Evolutionary conservation across 129 eudicot species (phyloP).

Genomic region (Escallonia herrerae): DNA sequence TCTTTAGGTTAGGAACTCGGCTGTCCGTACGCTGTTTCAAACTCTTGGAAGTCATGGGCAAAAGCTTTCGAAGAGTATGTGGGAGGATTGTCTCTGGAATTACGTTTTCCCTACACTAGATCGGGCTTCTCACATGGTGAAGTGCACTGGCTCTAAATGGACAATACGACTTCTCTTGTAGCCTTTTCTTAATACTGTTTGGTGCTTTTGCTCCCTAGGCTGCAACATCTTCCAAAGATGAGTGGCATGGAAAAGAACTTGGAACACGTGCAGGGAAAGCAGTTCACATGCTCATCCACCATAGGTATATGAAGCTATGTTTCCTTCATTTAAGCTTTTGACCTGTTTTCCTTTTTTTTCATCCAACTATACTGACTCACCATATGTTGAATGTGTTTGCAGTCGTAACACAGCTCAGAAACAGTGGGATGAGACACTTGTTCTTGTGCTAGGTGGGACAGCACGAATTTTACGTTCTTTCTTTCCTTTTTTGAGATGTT

Average conservation of each 20-base stretch:
- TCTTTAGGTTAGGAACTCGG: constrained; percentile 91
- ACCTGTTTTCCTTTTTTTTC: neutral
- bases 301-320: constrained; percentile 48
- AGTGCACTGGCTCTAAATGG: constrained; percentile 9
- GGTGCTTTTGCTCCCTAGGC: constrained; percentile 43
- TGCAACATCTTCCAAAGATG: constrained; percentile 94
- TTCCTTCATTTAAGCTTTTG: constrained; percentile 6
- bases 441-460: constrained; percentile 83
- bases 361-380: neutral
- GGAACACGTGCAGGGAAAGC: constrained; percentile 98
- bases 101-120: constrained; percentile 86
- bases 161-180: constrained; percentile 3
- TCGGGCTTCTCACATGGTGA: constrained; percentile 96
- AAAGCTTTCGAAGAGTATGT: constrained; percentile 89
- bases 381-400: constrained; percentile 19
- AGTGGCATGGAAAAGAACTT: constrained; percentile 98
- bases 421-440: constrained; percentile 99
- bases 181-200: constrained; percentile 3
- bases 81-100: constrained; percentile 98
- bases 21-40: constrained; percentile 90
- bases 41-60: constrained; percentile 99
- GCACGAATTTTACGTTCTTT: constrained; percentile 87
- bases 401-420: constrained; percentile 99
- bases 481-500: constrained; percentile 62
- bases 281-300: constrained; percentile 99